phyloP scores from a whole-genome alignment of 73 alveolate species.

The Diophrys appendiculata region DNA sequence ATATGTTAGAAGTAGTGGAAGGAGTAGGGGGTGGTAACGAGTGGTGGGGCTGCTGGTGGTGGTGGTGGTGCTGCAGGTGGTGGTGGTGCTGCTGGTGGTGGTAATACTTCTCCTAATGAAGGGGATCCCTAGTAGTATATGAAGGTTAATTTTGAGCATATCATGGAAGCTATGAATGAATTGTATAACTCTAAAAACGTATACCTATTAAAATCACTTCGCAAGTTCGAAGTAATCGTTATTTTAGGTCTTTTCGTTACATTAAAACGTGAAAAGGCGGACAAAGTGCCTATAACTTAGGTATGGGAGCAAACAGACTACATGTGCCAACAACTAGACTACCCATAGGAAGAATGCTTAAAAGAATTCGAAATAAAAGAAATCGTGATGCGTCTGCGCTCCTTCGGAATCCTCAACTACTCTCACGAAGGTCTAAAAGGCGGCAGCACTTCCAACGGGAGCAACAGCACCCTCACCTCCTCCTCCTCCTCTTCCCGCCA shows the following conservation, averaged over 20 bases:
- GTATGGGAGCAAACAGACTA: slow-evolving; percentile 19
- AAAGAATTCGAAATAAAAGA: slow-evolving; percentile 30
- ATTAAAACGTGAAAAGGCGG: not conserved
- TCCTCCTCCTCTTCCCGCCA: too few species aligned
- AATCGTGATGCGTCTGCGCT: slow-evolving; percentile 45
- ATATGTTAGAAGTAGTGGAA: slow-evolving; percentile 27
- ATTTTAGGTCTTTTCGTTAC: slow-evolving; percentile 58
- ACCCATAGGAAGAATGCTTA: not conserved
- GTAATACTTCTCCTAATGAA: too few species aligned
- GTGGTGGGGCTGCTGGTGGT: too few species aligned
- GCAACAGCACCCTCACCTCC: too few species aligned
- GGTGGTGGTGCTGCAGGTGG: too few species aligned
- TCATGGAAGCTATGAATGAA: slow-evolving; percentile 69
- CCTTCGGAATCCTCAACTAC: slow-evolving; percentile 40
- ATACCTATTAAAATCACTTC: slow-evolving; percentile 62
- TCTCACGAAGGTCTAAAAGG: slow-evolving; percentile 7
- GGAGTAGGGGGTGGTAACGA: slow-evolving; percentile 12
- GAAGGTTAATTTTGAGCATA: slow-evolving; percentile 22
- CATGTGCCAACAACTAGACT: slow-evolving; percentile 19
- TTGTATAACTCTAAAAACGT: slow-evolving; percentile 69
- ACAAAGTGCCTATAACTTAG: slow-evolving; percentile 23
- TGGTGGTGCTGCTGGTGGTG: too few species aligned
- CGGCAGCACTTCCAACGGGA: too few species aligned
- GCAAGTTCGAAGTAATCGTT: slow-evolving; percentile 71
- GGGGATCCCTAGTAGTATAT: slow-evolving; percentile 17